phyloP scores from a whole-genome alignment of 805 yeast genomes.

The Metschnikowia lochheadii region DNA sequence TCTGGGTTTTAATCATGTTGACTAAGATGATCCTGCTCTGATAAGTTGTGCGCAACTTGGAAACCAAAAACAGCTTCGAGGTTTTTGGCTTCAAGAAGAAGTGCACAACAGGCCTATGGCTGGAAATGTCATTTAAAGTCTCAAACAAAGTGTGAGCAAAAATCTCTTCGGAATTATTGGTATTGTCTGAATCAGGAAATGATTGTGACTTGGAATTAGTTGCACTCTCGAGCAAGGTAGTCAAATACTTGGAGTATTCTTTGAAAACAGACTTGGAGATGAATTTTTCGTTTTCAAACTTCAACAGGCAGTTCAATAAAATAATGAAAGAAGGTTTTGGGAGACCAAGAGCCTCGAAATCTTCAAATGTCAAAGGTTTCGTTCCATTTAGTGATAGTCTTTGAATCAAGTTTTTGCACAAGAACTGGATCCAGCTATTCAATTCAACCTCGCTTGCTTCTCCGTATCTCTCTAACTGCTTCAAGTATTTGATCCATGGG shows the following conservation, averaged over 20 bases:
- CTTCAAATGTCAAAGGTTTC: slow-evolving; percentile 16
- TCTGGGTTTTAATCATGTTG: slow-evolving; percentile 28
- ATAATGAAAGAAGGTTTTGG: slow-evolving; percentile 23
- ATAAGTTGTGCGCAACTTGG: slow-evolving; percentile 29
- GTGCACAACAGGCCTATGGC: slow-evolving; percentile 6
- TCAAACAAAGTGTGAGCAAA: slow-evolving; percentile 31
- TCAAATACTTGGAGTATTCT: slow-evolving; percentile 26
- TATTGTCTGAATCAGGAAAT: slow-evolving; percentile 29
- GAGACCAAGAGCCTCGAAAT: slow-evolving; percentile 18
- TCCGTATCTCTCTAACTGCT: slow-evolving; percentile 15
- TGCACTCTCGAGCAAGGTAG: slow-evolving; percentile 16
- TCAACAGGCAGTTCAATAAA: slow-evolving; percentile 26
- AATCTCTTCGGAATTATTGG: slow-evolving; percentile 17
- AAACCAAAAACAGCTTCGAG: slow-evolving; percentile 30
- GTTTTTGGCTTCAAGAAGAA: slow-evolving; percentile 21
- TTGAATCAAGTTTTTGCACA: slow-evolving; percentile 21
- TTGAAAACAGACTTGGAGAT: slow-evolving; percentile 19
- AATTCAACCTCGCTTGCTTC: slow-evolving; percentile 31
- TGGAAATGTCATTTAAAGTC: slow-evolving; percentile 24
- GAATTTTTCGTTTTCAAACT: slow-evolving; percentile 16
- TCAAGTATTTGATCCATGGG: slow-evolving; percentile 29
- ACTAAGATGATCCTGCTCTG: slow-evolving; percentile 35
- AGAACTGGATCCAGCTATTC: slow-evolving; percentile 31
- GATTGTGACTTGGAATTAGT: slow-evolving; percentile 13
- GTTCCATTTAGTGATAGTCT: slow-evolving; percentile 18